Evolutionary conservation across 1,139 yeast genomes (phyloP).

Genomic region (Nadsonia commutata): DNA sequence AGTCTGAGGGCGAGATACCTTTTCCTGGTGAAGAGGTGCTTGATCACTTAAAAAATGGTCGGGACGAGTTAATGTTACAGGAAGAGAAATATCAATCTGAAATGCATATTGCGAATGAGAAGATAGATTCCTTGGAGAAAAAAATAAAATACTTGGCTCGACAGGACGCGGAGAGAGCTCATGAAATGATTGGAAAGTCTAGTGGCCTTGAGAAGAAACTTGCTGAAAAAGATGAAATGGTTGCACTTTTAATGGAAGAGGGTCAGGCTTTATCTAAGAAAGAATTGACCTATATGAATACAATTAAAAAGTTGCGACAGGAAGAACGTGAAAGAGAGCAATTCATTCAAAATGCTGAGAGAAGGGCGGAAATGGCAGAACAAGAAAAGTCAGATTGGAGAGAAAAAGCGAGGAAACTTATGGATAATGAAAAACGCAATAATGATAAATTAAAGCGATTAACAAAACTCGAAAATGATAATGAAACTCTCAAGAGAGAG

Average conservation of each 20-base stretch:
- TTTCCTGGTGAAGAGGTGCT: no score
- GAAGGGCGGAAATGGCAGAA: conserved; percentile 12
- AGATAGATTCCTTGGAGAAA: conserved; percentile 14
- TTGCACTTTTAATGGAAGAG: conserved; percentile 53
- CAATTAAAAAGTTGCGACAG: conserved; percentile 46
- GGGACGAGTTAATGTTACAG: not conserved
- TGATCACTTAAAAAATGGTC: no score
- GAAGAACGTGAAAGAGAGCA: conserved; percentile 27
- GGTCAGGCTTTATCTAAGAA: conserved; percentile 65
- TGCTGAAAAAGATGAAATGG: conserved; percentile 38
- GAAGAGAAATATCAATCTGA: not conserved
- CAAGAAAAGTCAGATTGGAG: conserved; percentile 11
- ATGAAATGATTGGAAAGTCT: conserved; percentile 9
- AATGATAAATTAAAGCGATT: conserved; percentile 11
- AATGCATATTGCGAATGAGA: conserved; percentile 5
- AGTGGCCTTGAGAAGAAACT: conserved; percentile 15
- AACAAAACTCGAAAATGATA: conserved; percentile 13
- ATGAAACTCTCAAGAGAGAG: conserved; percentile 12
- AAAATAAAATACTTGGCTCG: conserved; percentile 16
- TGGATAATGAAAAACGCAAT: conserved; percentile 12
- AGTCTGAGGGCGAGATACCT: no score
- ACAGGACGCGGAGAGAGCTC: conserved; percentile 17
- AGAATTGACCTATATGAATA: conserved; percentile 55
- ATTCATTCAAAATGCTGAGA: conserved; percentile 11
- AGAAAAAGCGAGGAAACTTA: conserved; percentile 7